A percentile compares a stretch with the other conserved stretches of the same genome.
phyloP scores from a whole-genome alignment of 176 grass and related monocot species.

The Oryza rufipogon region DNA sequence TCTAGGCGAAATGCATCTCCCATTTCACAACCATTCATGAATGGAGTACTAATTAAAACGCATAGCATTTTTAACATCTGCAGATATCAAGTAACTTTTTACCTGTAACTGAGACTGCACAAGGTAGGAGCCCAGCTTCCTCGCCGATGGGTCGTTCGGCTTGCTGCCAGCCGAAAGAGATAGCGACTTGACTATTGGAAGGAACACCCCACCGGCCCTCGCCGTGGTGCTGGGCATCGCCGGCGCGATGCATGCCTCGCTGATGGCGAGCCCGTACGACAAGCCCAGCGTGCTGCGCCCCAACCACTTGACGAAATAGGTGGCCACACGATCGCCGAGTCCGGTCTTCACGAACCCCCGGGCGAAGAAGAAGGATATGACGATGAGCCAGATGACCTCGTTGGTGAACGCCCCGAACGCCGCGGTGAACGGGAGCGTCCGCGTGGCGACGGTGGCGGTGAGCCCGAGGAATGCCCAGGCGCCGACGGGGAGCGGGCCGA shows the following conservation, averaged over 20 bases:
- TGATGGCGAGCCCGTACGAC: conserved; percentile 84
- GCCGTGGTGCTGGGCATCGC: conserved; percentile 98
- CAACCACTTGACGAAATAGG: conserved; percentile 90
- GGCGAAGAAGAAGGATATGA: conserved; percentile 98
- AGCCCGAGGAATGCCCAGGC: conserved; percentile 89
- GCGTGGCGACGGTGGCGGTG: conserved; percentile 65
- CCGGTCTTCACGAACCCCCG: conserved; percentile 96
- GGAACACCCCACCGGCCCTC: conserved; percentile 87
- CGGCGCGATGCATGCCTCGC: conserved; percentile 88
- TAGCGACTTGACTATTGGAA: conserved; percentile 86
- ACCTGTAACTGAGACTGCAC: conserved; percentile 95
- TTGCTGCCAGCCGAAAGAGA: conserved; percentile 83
- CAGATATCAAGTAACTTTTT: background rate
- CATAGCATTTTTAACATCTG: background rate
- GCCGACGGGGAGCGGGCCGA: conserved; percentile 73
- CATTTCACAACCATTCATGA: background rate
- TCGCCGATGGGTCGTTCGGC: conserved; percentile 68
- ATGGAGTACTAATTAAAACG: background rate
- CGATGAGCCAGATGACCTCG: conserved; percentile 96
- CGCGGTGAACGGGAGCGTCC: conserved; percentile 68
- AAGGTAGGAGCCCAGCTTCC: conserved; percentile 81
- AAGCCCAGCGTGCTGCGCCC: conserved; percentile 81
- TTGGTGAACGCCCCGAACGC: conserved; percentile 82
- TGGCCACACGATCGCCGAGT: conserved; percentile 89
- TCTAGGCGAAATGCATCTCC: background rate